Base-by-base conservation (phyloP, 345 rosid species). In the Gossypium herbaceum region DNA sequence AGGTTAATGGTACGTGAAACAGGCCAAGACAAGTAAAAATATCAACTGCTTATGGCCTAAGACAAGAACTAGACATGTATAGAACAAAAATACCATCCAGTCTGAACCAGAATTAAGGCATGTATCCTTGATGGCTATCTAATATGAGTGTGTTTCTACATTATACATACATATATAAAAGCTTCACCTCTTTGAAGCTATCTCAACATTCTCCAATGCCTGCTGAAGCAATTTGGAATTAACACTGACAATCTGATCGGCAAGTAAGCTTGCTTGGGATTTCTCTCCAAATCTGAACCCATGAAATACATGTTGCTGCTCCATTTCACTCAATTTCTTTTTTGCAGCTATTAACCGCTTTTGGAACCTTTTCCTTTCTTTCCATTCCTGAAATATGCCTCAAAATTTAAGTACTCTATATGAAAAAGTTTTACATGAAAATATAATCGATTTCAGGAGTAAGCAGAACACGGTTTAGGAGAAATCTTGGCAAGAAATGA, bases 231-330 rank as follows among this genome's bases (percentile, higher is more conserved):
- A 85, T 74, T 84, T 85, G 44, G 93, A 85, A 86, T 92, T 92
- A 6, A 92, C 80, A 12, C 84, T 75, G 61, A 91, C 75, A 77
- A 92, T 94, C 80, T 90, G 85, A 75, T 87, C 85, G 51, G 97
- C 88, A 74, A 94, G 92, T 63, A 87, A 76, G 76, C 79, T 88
- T 69, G 82, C 84, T 79, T 94, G 88, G 61, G 87, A 79, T 79
- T 92, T 94, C 69, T 87, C 93, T 48, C 97, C 97, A 76, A 81
- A 86, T 78, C 88, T 81, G 45, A 92, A 80, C 64, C 97, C 98
- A 83, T 89, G 84, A 83, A 94, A 88, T 73, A 94, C 92, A 79
- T 94, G 98, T 45, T 92, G 87, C 43, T 92, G 97, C 79, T 87
- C 94, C 92, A 92, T 55, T 76, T 94, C 97, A 85, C 57, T 44